Percentiles rank a stretch among this genome's conserved stretches.
These are phyloP conservation scores for Imleria badia DNA, from an alignment of 768 basidiomycete genomes.

Conservation along the genomic window DNA sequence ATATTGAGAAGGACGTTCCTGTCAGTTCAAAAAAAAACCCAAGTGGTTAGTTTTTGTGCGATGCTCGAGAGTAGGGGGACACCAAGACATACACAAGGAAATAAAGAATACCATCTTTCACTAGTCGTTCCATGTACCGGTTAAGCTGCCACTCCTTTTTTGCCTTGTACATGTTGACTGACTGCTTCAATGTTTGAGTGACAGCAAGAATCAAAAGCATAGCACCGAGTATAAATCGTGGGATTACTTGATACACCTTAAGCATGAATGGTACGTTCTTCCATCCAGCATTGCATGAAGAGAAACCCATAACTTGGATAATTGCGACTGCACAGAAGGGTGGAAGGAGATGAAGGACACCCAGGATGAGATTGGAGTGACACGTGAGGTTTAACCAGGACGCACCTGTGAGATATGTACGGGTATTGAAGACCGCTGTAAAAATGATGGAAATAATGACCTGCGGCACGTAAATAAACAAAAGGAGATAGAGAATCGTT, in stretches of 20 bases:
- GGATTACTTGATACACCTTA: neutral
- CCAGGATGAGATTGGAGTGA: too few relatives aligned
- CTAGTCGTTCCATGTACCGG: neutral
- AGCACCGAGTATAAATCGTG: neutral
- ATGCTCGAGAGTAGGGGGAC: neutral
- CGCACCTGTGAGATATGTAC: neutral
- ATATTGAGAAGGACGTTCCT: neutral
- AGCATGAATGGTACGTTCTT: too few relatives aligned
- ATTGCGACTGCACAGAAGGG: neutral
- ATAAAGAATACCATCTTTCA: constrained; percentile 6
- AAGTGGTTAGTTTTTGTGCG: neutral
- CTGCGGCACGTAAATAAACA: neutral
- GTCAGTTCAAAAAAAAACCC: neutral
- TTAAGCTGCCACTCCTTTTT: neutral
- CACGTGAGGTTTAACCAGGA: neutral
- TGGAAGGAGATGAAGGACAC: too few relatives aligned
- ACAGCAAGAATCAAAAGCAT: neutral
- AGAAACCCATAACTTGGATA: neutral
- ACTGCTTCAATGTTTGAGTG: constrained; percentile 1
- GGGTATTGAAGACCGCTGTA: neutral
- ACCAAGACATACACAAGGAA: constrained; percentile 21
- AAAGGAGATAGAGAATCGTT: neutral
- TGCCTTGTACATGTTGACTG: neutral
- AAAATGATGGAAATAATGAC: neutral
- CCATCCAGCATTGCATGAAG: neutral